Percentiles rank a stretch among this genome's conserved stretches.
phyloP scores from a whole-genome alignment of 2,329 filamentous ascomycete genomes.

The Claviceps fusiformis region DNA sequence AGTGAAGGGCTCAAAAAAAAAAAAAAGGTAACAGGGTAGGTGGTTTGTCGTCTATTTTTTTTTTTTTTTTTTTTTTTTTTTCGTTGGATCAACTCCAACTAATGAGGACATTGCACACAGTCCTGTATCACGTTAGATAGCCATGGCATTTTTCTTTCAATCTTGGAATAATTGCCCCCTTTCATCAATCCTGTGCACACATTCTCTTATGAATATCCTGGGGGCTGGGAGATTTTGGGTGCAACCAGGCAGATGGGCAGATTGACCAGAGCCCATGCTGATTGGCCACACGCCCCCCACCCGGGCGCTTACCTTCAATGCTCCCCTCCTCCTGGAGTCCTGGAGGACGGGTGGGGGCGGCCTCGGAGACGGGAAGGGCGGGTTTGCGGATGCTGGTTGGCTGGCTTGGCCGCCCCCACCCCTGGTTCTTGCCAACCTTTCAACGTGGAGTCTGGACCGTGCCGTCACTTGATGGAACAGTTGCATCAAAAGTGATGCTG shows the following conservation, averaged over 20 bases:
- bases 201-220: no score
- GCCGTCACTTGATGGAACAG: not conserved
- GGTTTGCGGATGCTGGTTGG: no score
- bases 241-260: not conserved
- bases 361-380: no score
- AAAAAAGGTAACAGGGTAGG: not conserved
- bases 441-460: not conserved
- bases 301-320: constrained; percentile 1
- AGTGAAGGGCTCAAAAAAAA: no score
- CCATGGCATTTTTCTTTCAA: no score
- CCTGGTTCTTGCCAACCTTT: not conserved
- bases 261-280: not conserved
- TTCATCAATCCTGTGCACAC: no score
- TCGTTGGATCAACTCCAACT: not conserved
- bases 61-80: not conserved
- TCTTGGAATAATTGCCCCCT: no score
- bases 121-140: no score
- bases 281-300: not conserved
- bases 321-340: not conserved
- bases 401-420: not conserved
- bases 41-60: not conserved
- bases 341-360: no score
- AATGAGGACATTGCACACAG: not conserved
- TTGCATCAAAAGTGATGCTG: not conserved
- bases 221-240: no score